A percentile compares a stretch with the other conserved stretches of the same genome.
phyloP scores from a whole-genome alignment of 768 basidiomycete species.

The Pholiota conissans region DNA sequence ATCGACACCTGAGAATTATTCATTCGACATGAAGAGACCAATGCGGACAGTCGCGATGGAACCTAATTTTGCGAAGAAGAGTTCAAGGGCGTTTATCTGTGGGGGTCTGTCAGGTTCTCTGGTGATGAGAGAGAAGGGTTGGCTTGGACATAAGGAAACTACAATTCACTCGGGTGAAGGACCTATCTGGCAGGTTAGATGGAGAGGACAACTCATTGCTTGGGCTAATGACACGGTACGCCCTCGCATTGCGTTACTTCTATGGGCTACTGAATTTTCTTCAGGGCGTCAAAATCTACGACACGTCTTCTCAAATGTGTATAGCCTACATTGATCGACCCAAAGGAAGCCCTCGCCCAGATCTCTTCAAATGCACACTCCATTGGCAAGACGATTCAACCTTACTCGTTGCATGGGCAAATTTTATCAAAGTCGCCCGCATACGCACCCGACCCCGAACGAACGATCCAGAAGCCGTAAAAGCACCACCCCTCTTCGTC shows the following conservation, averaged over 20 bases:
- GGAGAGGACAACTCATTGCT: constrained; percentile 85
- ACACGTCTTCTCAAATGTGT: constrained; percentile 71
- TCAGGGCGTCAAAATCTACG: constrained; percentile 94
- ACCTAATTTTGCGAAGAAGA: constrained; percentile 81
- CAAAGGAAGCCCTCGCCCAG: constrained; percentile 81
- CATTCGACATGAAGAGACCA: constrained; percentile 89
- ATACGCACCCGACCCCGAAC: constrained; percentile 62
- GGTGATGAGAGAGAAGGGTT: constrained; percentile 90
- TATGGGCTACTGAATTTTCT: background rate
- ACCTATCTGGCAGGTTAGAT: constrained; percentile 89
- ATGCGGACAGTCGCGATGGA: constrained; percentile 90
- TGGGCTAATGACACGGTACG: constrained; percentile 94
- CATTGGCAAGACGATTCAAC: constrained; percentile 93
- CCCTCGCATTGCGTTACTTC: constrained; percentile 6
- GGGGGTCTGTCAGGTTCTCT: constrained; percentile 91
- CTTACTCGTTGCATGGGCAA: constrained; percentile 91
- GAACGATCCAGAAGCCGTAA: constrained; percentile 41
- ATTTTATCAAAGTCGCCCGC: constrained; percentile 87
- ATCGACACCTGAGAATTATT: constrained; percentile 75
- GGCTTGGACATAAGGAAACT: constrained; percentile 94
- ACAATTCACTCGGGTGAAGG: constrained; percentile 83
- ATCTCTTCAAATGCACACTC: constrained; percentile 91
- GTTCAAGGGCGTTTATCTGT: constrained; percentile 79
- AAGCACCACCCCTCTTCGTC: constrained; percentile 62
- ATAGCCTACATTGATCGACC: constrained; percentile 88